phyloP scores from a whole-genome alignment of 805 yeast genomes.

The Saturnispora galanensis region DNA sequence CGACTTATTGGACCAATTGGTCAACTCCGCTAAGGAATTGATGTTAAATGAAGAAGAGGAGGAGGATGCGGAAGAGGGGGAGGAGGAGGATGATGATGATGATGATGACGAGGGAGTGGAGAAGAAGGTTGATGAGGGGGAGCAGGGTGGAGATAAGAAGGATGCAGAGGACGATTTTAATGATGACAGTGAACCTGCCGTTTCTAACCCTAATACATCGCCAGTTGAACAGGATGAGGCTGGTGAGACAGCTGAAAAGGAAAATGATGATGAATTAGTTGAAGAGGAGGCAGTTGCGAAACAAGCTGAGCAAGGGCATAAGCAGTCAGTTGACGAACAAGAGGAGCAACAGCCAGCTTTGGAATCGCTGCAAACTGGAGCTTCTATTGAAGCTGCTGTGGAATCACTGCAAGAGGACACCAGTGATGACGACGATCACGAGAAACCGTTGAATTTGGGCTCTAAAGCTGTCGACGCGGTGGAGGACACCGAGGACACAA shows the following conservation, averaged over 20 bases:
- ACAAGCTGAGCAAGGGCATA: not conserved
- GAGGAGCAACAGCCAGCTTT: not conserved
- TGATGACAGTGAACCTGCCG: slow-evolving; percentile 6
- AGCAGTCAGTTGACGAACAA: not conserved
- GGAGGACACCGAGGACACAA: slow-evolving; percentile 5
- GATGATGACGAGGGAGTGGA: not conserved
- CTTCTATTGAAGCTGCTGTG: not conserved
- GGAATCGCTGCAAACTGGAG: not conserved
- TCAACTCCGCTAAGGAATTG: slow-evolving; percentile 11
- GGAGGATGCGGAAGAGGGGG: slow-evolving; percentile 6
- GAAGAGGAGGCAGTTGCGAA: slow-evolving; percentile 1
- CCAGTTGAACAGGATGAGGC: slow-evolving; percentile 6
- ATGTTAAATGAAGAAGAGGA: slow-evolving; percentile 17
- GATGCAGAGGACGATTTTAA: not conserved
- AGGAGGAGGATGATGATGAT: too few species aligned
- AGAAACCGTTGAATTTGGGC: slow-evolving; percentile 4
- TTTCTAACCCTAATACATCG: slow-evolving; percentile 8
- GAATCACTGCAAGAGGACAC: not conserved
- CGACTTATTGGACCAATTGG: slow-evolving; percentile 12
- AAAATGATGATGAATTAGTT: slow-evolving; percentile 5
- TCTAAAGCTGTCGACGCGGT: not conserved
- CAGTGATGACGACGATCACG: not conserved
- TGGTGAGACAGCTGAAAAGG: slow-evolving; percentile 3
- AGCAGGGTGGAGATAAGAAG: not conserved
- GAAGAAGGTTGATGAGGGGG: not conserved